Conservation (phyloP, 805 yeast genomes). For the Cyberlindnera petersonii region DNA sequence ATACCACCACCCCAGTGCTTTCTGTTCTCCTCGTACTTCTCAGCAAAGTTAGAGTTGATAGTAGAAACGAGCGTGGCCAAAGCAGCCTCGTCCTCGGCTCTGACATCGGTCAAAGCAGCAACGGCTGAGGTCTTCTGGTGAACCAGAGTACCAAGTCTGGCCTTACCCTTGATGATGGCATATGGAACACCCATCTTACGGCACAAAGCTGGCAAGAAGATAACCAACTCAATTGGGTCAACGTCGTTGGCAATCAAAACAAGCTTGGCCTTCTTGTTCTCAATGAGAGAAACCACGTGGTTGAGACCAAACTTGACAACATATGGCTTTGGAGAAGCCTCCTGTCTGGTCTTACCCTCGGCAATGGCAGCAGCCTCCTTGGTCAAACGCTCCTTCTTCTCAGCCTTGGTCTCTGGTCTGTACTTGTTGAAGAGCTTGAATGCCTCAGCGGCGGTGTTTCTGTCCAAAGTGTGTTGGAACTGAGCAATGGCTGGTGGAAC, state of each 20-base stretch:
- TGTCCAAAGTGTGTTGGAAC: conserved; percentile 94
- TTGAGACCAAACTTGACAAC: conserved; percentile 97
- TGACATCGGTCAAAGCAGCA: conserved; percentile 95
- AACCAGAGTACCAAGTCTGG: conserved; percentile 95
- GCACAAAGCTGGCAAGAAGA: conserved; percentile 97
- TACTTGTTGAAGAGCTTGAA: conserved; percentile 98
- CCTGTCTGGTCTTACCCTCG: conserved; percentile 96
- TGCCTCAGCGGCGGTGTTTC: conserved; percentile 97
- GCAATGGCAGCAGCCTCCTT: conserved; percentile 99
- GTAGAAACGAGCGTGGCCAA: conserved; percentile 84
- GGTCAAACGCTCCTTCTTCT: conserved; percentile 98
- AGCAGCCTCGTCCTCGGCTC: conserved; percentile 90
- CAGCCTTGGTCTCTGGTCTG: conserved; percentile 96
- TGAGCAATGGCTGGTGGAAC: conserved; percentile 99
- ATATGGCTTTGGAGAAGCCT: conserved; percentile 94
- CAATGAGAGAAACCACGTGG: conserved; percentile 96
- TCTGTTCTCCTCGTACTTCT: conserved; percentile 92
- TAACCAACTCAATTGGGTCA: conserved; percentile 97
- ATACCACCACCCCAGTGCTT: conserved; percentile 99
- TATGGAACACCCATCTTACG: conserved; percentile 99
- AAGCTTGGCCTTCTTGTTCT: conserved; percentile 97
- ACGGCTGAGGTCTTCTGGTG: conserved; percentile 98
- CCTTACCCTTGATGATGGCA: conserved; percentile 98
- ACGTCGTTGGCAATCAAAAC: conserved; percentile 98
- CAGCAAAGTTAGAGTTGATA: conserved; percentile 87